Percentiles rank a stretch among this genome's conserved stretches.
Conservation (phyloP, 1,139 yeast species). For the Arxiozyma slooffiae region DNA sequence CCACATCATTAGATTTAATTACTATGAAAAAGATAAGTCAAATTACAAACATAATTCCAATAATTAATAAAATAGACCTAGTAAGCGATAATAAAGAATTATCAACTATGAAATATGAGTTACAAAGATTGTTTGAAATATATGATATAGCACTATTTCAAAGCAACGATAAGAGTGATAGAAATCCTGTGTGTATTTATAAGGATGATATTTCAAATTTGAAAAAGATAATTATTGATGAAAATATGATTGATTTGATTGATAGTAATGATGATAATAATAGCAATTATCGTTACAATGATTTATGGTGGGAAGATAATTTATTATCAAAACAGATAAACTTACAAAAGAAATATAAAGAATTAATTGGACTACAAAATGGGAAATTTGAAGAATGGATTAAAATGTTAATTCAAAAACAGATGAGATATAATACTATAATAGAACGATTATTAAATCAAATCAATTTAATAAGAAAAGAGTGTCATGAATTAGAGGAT, state of each 20-base stretch:
- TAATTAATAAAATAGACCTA: slow-evolving; percentile 67
- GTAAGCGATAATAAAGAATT: slow-evolving; percentile 32
- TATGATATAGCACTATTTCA: not conserved
- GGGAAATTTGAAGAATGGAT: slow-evolving; percentile 60
- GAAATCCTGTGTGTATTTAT: not conserved
- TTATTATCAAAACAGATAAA: slow-evolving; percentile 35
- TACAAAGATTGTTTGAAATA: not conserved
- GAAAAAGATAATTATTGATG: not conserved
- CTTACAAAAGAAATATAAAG: slow-evolving; percentile 41
- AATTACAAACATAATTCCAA: slow-evolving; percentile 66
- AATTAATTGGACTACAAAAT: slow-evolving; percentile 45
- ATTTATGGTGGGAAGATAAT: slow-evolving; percentile 1
- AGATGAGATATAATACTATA: slow-evolving; percentile 46
- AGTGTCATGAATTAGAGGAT: slow-evolving; percentile 27
- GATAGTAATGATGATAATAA: not conserved
- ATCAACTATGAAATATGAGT: not conserved
- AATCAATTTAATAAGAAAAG: slow-evolving; percentile 20
- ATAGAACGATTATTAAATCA: slow-evolving; percentile 30
- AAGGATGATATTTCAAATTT: not conserved
- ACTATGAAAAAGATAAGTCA: slow-evolving; percentile 58
- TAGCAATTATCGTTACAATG: not conserved
- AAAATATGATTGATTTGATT: not conserved
- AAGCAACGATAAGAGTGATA: not conserved
- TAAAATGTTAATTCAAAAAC: slow-evolving; percentile 45
- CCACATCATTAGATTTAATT: slow-evolving; percentile 47